phyloP scores from a whole-genome alignment of 108 stramenopile species.

The Parietichytrium sp. region DNA sequence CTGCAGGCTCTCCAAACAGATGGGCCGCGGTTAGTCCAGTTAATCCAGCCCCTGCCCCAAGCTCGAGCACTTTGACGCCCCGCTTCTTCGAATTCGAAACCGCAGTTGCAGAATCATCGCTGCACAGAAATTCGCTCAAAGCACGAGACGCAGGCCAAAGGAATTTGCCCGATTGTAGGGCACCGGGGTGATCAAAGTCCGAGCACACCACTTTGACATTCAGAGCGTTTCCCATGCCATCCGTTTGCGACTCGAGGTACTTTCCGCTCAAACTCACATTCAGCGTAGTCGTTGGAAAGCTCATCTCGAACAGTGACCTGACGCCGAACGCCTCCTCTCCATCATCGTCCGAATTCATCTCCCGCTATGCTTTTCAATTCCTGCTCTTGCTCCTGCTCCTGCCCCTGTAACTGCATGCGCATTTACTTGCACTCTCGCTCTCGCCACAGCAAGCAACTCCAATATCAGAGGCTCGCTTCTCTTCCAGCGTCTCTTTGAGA shows the following conservation, averaged over 20 bases:
- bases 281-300: not conserved
- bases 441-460: no score
- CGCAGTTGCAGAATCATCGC: not conserved
- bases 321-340: not conserved
- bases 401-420: no score
- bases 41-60: conserved; percentile 15
- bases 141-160: not conserved
- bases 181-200: not conserved
- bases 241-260: not conserved
- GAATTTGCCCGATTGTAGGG: not conserved
- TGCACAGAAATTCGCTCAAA: not conserved
- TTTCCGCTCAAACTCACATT: not conserved
- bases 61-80: not conserved
- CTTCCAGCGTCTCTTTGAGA: no score
- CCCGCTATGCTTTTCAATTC: no score
- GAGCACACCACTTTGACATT: not conserved
- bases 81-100: not conserved
- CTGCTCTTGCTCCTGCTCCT: no score
- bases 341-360: no score
- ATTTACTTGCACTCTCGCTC: no score
- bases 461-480: no score
- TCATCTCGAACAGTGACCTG: conserved; percentile 34
- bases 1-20: not conserved
- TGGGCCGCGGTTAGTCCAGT: no score
- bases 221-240: not conserved